Evolutionary conservation across 768 basidiomycete genomes (phyloP), one percentile per base, ranked within the genome.

Genomic region (Rhodotorula diobovata): DNA sequence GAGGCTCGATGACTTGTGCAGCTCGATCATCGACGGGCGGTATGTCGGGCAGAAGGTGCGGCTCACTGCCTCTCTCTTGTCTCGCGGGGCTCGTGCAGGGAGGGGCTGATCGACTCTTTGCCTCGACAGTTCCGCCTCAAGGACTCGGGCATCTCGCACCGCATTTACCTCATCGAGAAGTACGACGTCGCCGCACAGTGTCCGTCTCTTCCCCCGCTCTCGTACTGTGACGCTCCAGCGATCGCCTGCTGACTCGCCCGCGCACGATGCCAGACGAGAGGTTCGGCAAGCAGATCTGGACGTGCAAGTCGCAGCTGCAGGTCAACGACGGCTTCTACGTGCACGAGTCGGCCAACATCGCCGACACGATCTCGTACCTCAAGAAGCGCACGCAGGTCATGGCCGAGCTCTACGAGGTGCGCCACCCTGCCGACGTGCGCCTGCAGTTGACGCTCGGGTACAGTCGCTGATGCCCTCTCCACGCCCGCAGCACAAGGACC

Each of bases 161-260:
- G 81, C 48, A 80, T 81, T 71, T 83, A 83, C 75, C 72, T 83
- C 23, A 78, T 83, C 54, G 82, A 83, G 73, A 79, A 81, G 59
- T 82, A 70, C 66, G 67, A 74, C n/a, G 37, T 50, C 30, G 67
- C 56, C 2, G 14, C 28, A 25, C 46, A 67, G 8, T 72, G 71
- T 72, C n/a, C 37, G 71, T 59, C 32, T 28, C 11, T 57, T 48
- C 34, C 20, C 32, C 32, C 20, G 20, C 54, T 21, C 20, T 30
- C 21, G 5, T 50, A 1, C 1, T 57, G n/a, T 28, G 2, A n/a
- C 10, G 7, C 54, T 30, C 16, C 23, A 14, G 9, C 39, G 39
- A 18, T 12, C 5, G 41, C 14, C 41, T 43, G 41, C 41, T 15
- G 41, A 43, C 41, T 43, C 8, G 7, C 23, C 23, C 48, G 21